Evolutionary conservation across 202 grass and related monocot genomes (phyloP).

Genomic region (Zizania palustris): DNA sequence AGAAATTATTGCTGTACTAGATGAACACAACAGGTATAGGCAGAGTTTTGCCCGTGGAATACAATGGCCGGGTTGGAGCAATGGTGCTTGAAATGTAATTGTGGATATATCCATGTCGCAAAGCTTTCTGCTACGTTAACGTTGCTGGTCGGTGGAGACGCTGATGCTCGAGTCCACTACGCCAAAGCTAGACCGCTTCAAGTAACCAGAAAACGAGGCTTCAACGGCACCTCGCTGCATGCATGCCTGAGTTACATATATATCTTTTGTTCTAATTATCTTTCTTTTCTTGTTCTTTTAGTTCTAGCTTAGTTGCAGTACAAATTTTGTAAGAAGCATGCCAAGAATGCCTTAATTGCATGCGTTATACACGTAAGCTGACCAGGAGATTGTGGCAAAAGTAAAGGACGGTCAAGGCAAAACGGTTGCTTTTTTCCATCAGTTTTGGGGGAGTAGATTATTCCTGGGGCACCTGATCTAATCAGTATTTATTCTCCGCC

Average conservation of each 20-base stretch:
- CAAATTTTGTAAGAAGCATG: neutral
- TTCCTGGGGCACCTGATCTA: neutral
- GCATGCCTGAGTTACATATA: neutral
- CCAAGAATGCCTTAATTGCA: neutral
- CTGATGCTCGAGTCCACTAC: neutral
- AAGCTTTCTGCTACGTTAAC: neutral
- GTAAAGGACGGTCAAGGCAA: neutral
- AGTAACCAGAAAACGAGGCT: conserved; percentile 7
- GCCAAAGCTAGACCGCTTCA: neutral
- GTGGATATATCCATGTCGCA: neutral
- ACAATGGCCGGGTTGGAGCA: neutral
- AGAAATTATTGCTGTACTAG: neutral
- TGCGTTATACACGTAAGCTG: neutral
- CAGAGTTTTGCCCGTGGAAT: neutral
- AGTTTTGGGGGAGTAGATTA: neutral
- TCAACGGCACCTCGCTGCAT: neutral
- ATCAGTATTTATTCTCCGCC: neutral
- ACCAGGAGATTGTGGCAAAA: neutral
- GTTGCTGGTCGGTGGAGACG: neutral
- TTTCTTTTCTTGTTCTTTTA: neutral
- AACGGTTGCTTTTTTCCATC: neutral
- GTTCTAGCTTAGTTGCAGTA: neutral
- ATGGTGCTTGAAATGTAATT: neutral
- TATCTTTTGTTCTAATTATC: no score
- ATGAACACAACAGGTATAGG: neutral